Conservation (phyloP, 179 eudicot species). For the Drosera spatulata region DNA sequence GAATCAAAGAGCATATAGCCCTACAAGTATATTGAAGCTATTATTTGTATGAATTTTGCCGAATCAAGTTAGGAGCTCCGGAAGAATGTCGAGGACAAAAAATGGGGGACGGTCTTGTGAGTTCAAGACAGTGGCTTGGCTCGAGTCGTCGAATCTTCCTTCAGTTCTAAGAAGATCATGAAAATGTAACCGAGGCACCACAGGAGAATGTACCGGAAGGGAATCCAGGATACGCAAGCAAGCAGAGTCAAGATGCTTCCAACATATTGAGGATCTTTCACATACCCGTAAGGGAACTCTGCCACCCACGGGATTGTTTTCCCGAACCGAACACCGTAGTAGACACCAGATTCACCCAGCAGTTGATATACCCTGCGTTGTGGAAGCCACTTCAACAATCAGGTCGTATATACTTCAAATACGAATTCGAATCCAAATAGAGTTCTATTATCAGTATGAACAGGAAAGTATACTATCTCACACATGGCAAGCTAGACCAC, state of each 20-base stretch:
- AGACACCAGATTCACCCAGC: constrained; percentile 89
- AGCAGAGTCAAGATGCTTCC: constrained; percentile 91
- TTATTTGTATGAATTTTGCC: too few relatives aligned
- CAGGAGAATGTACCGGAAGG: constrained; percentile 57
- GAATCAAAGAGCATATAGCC: too few relatives aligned
- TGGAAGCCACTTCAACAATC: neutral
- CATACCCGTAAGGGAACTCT: constrained; percentile 82
- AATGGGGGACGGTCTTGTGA: neutral
- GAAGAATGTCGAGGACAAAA: too few relatives aligned
- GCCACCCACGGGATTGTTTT: constrained; percentile 90
- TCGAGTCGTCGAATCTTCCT: constrained; percentile 77
- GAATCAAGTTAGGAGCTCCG: too few relatives aligned
- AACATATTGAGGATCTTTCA: constrained; percentile 90
- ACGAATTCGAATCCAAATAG: neutral
- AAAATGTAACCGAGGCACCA: constrained; percentile 77
- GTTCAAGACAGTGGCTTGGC: constrained; percentile 56
- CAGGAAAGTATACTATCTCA: too few relatives aligned
- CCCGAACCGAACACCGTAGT: constrained; percentile 95
- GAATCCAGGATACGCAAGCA: constrained; percentile 87
- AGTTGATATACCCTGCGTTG: constrained; percentile 83
- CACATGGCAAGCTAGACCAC: too few relatives aligned
- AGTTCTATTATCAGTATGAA: neutral
- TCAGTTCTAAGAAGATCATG: constrained; percentile 70
- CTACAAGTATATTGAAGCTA: too few relatives aligned
- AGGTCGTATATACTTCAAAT: neutral